Evolutionary conservation across 805 yeast species (phyloP).

Genomic region (Candida mattraensis): DNA sequence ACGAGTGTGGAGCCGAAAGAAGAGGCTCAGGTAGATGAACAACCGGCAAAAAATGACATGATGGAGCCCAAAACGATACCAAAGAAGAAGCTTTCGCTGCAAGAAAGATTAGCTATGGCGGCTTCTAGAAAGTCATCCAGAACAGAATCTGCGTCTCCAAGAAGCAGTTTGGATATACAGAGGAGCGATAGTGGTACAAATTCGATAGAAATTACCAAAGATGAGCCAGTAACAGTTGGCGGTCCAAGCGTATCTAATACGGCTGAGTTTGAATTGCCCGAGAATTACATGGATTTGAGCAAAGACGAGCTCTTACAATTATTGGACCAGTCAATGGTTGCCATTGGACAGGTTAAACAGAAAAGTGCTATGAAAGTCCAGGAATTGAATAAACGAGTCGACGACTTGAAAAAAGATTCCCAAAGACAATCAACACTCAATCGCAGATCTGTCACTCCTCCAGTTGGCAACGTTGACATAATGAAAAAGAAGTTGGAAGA

Average conservation of each 20-base stretch:
- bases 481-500: constrained; percentile 37
- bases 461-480: constrained; percentile 13
- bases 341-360: constrained; percentile 6
- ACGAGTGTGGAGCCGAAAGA: no score
- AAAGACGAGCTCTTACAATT: constrained; percentile 15
- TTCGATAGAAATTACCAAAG: no score
- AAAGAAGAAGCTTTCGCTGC: constrained; percentile 69
- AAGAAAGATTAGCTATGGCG: constrained; percentile 83
- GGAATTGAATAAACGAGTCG: constrained; percentile 27
- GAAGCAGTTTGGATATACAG: constrained; percentile 7
- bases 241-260: no score
- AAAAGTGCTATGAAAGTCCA: constrained; percentile 4
- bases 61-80: constrained; percentile 19
- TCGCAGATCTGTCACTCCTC: constrained; percentile 11
- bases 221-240: no score
- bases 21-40: no score
- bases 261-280: constrained; percentile 15
- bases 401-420: constrained; percentile 26
- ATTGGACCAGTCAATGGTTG: constrained; percentile 9
- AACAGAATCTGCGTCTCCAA: constrained; percentile 3
- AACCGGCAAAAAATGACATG: constrained; percentile 5
- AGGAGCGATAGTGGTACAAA: constrained; percentile 3
- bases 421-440: constrained; percentile 12
- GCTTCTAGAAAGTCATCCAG: constrained; percentile 43
- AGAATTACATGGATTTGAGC: constrained; percentile 11